Evolutionary conservation across 345 rosid genomes (phyloP), one percentile per base, ranked within the genome.

Genomic region (Raphanus sativus): DNA sequence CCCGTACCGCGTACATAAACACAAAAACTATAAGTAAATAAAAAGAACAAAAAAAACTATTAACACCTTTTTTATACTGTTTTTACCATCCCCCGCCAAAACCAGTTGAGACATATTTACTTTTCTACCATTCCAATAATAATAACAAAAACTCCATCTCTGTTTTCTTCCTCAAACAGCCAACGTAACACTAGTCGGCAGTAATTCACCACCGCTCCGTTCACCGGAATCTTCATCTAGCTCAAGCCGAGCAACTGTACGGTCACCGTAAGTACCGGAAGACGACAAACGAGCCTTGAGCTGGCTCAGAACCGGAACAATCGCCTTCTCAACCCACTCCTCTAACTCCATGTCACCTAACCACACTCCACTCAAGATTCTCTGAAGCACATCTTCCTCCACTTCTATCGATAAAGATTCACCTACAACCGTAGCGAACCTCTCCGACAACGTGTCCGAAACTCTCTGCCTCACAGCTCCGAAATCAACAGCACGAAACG

Each of bases 331-430:
- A 0, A 80, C 78, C 97, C 98, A 95, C 75, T 91, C 97, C 59
- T 92, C 97, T 73, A 92, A 68, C 65, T 89, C 89, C 0, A 76
- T 85, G 26, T 70, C 67, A 30, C 93, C 88, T 45, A 90, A 58
- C 93, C 96, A 95, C 6, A 89, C 73, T 12, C 94, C 96, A 6
- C 93, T 84, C 4, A 77, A 78, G 50, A 95, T 87, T 76, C 89
- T 95, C 29, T 89, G 90, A n/a, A 95, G 83, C 2, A 92, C 97
- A 45, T 45, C 54, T 89, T 89, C 91, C 42, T 80, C 85, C n/a
- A 92, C 76, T 29, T 90, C 93, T 0, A 95, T 26, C n/a, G 85
- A 65, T 3, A 83, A 6, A 1, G 75, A 77, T 11, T 84, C 77
- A 4, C 87, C 83, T 1, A 89, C 50, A 5, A 87, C 73, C 73